A percentile compares a stretch with the other conserved stretches of the same genome.
phyloP scores from a whole-genome alignment of 371 early-diverging fungal species.

The Haplosporangium sp. region DNA sequence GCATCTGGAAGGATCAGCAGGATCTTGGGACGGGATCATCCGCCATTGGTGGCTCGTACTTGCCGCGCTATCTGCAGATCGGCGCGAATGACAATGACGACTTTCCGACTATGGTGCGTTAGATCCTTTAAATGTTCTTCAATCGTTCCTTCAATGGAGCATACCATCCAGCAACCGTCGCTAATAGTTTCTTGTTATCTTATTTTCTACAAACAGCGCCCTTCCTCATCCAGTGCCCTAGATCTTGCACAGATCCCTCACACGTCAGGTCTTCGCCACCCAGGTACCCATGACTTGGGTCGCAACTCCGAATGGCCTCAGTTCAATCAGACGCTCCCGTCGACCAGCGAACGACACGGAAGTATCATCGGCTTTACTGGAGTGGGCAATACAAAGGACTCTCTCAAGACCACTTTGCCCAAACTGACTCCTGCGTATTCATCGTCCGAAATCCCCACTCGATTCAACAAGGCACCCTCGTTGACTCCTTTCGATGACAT shows the following conservation, averaged over 20 bases:
- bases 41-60: slow-evolving; percentile 39
- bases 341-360: slow-evolving; percentile 20
- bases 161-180: too few species aligned
- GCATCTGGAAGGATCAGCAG: slow-evolving; percentile 50
- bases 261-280: slow-evolving; percentile 49
- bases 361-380: slow-evolving; percentile 30
- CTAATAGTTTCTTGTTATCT: too few species aligned
- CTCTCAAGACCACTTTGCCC: slow-evolving; percentile 34
- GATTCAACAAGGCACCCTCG: slow-evolving; percentile 33
- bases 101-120: slow-evolving; percentile 51
- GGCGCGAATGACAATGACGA: slow-evolving; percentile 53
- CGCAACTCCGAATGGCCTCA: slow-evolving; percentile 65
- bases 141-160: too few species aligned
- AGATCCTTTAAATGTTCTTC: neutral
- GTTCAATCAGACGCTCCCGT: slow-evolving; percentile 33
- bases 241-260: slow-evolving; percentile 60
- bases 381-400: slow-evolving; percentile 21
- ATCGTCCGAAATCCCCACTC: slow-evolving; percentile 43
- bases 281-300: slow-evolving; percentile 57
- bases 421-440: slow-evolving; percentile 47
- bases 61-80: slow-evolving; percentile 56
- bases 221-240: slow-evolving; percentile 58
- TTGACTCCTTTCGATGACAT: slow-evolving; percentile 40
- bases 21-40: slow-evolving; percentile 34
- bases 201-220: slow-evolving; percentile 9